Evolutionary conservation across 2,329 filamentous ascomycete genomes (phyloP), one percentile per base, ranked within the genome.

Genomic region (Ophiocordyceps australis): DNA sequence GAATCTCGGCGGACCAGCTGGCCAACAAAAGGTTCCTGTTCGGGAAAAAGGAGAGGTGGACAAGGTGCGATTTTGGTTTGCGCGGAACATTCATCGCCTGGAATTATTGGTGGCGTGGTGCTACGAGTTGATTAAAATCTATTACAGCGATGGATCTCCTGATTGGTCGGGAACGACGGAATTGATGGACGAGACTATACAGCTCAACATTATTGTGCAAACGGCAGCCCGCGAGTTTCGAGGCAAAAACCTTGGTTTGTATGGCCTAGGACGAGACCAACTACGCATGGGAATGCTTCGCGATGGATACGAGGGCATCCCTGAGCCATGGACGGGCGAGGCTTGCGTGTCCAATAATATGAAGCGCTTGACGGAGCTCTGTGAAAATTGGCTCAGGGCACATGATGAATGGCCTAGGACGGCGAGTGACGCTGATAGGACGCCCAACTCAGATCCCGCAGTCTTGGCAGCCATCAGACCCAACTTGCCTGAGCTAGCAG

Each of bases 301-400:
- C 3, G 54, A 62, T 11, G 65, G 68, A 23, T 85, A 82, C 40
- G 62, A 73, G 13, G 67, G 62, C 9, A 59, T 94, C 7, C 68
- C 76, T 0, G 73, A 80, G 31, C 78, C 85, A 23, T 98, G 89
- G 89, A 94, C 85, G 1, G 83, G 80, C 11, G 70, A 65, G 35
- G 49, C 55, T 22, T 68, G 61, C 34, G 55, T 73, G 28, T 63
- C 69, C 26, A 72, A 72, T 43, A 74, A 73, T 32, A 40, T 60
- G 9, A 66, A 68, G 40, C 65, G 68, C 12, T 56, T 74, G 11
- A 53, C 67, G 14, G 64, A 73, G 34, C 56, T 75, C 12, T 59
- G 59, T 20, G 54, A 61, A 15, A 56, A 61, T 30, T 70, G 64
- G 65, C 51, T 65, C 4, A 54, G 59, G 24, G 52, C 60, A 26